These are phyloP conservation scores for Hypoxylon intermedium DNA, from an alignment of 495 filamentous ascomycete species.

Conservation along the genomic window DNA sequence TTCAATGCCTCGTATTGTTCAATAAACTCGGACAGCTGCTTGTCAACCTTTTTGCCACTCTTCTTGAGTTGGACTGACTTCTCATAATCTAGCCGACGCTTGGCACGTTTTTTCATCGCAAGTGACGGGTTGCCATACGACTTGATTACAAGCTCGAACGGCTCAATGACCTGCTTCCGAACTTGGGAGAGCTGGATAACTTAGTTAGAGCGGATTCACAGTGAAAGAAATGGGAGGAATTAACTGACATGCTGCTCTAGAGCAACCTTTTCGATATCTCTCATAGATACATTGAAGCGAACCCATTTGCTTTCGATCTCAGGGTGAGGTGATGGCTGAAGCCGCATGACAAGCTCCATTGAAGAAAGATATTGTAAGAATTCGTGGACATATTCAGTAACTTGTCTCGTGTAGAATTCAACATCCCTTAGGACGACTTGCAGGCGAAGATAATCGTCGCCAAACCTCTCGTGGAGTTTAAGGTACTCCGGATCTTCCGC, in stretches of 20 bases:
- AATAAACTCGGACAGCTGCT: conserved; percentile 79
- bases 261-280: conserved; percentile 77
- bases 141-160: conserved; percentile 80
- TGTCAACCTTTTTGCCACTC: conserved; percentile 76
- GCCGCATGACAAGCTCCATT: conserved; percentile 69
- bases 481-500: conserved; percentile 82
- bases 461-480: conserved; percentile 76
- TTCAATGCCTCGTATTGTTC: conserved; percentile 90
- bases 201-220: conserved; percentile 4
- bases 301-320: conserved; percentile 93
- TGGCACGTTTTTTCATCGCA: conserved; percentile 90
- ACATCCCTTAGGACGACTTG: conserved; percentile 91
- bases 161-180: conserved; percentile 82
- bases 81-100: conserved; percentile 86
- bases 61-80: conserved; percentile 68
- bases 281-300: conserved; percentile 78
- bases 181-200: conserved; percentile 70
- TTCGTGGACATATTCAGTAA: conserved; percentile 71
- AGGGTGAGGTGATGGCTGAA: conserved; percentile 67
- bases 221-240: not conserved
- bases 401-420: conserved; percentile 79
- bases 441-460: conserved; percentile 85
- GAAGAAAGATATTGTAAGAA: conserved; percentile 73
- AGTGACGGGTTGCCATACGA: conserved; percentile 81
- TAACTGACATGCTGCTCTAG: conserved; percentile 84